Percentiles rank a stretch among this genome's conserved stretches.
Evolutionary conservation across 352 stramenopile species (phyloP).

Genomic region (Phytophthora chlamydospora): DNA sequence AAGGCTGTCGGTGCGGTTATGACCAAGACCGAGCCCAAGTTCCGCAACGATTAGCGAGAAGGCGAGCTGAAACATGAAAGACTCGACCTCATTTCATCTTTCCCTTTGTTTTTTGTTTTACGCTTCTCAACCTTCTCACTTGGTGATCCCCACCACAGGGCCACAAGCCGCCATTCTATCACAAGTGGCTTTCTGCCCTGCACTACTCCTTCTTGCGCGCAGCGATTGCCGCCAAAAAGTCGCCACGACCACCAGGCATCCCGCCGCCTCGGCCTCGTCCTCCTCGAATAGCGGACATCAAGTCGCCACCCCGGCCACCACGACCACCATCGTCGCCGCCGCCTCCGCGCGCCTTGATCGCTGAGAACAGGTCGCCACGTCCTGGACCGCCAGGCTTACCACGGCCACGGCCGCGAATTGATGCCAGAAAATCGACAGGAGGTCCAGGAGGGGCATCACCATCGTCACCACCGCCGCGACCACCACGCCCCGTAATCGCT

Average conservation of each 20-base stretch:
- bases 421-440: constrained; percentile 52
- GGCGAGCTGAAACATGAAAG: constrained; percentile 1
- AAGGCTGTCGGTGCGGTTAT: constrained; percentile 75
- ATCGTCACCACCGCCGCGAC: constrained; percentile 49
- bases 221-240: constrained; percentile 65
- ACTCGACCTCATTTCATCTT: constrained; percentile 21
- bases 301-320: constrained; percentile 47
- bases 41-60: constrained; percentile 65
- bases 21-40: constrained; percentile 67
- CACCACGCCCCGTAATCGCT: constrained; percentile 56
- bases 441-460: constrained; percentile 44
- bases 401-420: constrained; percentile 63
- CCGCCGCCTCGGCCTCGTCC: constrained; percentile 39
- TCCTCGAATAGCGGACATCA: constrained; percentile 65
- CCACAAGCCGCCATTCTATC: constrained; percentile 27
- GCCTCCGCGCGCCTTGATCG: constrained; percentile 57
- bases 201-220: constrained; percentile 66
- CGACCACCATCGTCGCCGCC: constrained; percentile 31
- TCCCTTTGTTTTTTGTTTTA: constrained; percentile 27
- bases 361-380: constrained; percentile 67
- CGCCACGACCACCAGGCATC: constrained; percentile 38
- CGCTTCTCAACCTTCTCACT: constrained; percentile 19
- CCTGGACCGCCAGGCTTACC: constrained; percentile 50
- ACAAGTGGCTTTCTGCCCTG: constrained; percentile 22
- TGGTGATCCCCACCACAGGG: constrained; percentile 5